Percentiles rank a stretch among this genome's conserved stretches.
These are phyloP conservation scores for Cladorrhinum sp. DNA, from an alignment of 2,329 filamentous ascomycete species.

Conservation along the genomic window DNA sequence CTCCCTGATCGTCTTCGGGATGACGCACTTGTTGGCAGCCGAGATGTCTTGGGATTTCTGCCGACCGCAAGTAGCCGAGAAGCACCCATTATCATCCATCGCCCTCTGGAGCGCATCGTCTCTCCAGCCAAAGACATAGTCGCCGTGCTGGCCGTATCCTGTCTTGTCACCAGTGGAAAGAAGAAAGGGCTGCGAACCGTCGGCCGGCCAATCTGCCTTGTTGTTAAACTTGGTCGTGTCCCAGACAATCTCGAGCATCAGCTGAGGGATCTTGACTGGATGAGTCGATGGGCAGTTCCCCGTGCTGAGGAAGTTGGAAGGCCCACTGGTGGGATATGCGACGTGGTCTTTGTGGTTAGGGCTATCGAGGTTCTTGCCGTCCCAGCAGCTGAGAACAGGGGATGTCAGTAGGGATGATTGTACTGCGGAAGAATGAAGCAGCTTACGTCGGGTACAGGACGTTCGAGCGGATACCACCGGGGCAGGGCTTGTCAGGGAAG, in stretches of 20 bases:
- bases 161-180: slow-evolving; percentile 35
- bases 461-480: slow-evolving; percentile 43
- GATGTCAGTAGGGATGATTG: slow-evolving; percentile 32
- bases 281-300: slow-evolving; percentile 32
- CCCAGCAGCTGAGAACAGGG: slow-evolving; percentile 43
- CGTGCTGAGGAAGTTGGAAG: slow-evolving; percentile 38
- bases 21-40: slow-evolving; percentile 20
- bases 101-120: slow-evolving; percentile 34
- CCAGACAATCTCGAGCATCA: background rate
- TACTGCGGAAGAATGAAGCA: slow-evolving; percentile 40
- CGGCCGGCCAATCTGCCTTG: background rate
- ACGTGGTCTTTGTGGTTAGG: slow-evolving; percentile 44
- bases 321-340: slow-evolving; percentile 37
- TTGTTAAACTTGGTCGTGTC: background rate
- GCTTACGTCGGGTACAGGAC: slow-evolving; percentile 50
- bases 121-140: slow-evolving; percentile 39
- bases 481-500: slow-evolving; percentile 38
- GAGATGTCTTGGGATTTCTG: slow-evolving; percentile 33
- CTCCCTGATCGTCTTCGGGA: background rate
- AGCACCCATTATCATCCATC: slow-evolving; percentile 37
- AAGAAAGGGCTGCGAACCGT: slow-evolving; percentile 29
- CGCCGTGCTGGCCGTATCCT: slow-evolving; percentile 38
- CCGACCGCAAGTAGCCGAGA: slow-evolving; percentile 34
- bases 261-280: slow-evolving; percentile 8
- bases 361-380: slow-evolving; percentile 45